Evolutionary conservation across 2,329 filamentous ascomycete genomes (phyloP).

Genomic region (Bisporella sp.): DNA sequence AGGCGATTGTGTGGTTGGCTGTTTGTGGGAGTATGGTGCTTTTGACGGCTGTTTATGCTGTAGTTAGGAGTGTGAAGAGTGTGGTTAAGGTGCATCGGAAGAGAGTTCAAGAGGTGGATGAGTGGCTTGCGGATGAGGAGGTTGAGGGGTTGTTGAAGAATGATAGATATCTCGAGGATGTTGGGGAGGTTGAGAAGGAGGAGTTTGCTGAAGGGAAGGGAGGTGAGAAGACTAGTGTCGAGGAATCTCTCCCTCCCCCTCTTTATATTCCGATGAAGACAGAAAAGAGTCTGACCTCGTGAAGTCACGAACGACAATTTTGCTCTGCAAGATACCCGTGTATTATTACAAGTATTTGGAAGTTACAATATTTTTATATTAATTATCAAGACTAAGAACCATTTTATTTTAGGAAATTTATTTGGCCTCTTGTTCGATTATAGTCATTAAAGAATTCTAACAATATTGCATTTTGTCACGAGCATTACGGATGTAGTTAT

Average conservation of each 20-base stretch:
- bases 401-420: no score
- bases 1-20: slow-evolving; percentile 5
- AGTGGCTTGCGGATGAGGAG: slow-evolving; percentile 13
- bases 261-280: slow-evolving; percentile 6
- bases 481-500: no score
- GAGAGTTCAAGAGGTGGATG: slow-evolving; percentile 12
- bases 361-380: no score
- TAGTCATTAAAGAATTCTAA: no score
- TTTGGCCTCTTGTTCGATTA: no score
- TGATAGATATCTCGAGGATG: slow-evolving; percentile 10
- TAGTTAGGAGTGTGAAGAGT: slow-evolving; percentile 6
- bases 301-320: slow-evolving; percentile 6
- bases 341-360: neutral
- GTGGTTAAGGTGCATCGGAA: slow-evolving; percentile 8
- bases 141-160: slow-evolving; percentile 10
- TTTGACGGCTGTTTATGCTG: slow-evolving; percentile 9
- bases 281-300: slow-evolving; percentile 5
- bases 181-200: slow-evolving; percentile 7
- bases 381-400: no score
- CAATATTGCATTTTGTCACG: no score
- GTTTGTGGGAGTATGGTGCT: slow-evolving; percentile 12
- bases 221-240: slow-evolving; percentile 8
- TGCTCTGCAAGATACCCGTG: neutral
- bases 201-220: slow-evolving; percentile 3
- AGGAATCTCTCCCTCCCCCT: slow-evolving; percentile 5